Base-by-base conservation (phyloP, 2,329 filamentous ascomycete species). In the Phaeosphaeriaceae sp. region DNA sequence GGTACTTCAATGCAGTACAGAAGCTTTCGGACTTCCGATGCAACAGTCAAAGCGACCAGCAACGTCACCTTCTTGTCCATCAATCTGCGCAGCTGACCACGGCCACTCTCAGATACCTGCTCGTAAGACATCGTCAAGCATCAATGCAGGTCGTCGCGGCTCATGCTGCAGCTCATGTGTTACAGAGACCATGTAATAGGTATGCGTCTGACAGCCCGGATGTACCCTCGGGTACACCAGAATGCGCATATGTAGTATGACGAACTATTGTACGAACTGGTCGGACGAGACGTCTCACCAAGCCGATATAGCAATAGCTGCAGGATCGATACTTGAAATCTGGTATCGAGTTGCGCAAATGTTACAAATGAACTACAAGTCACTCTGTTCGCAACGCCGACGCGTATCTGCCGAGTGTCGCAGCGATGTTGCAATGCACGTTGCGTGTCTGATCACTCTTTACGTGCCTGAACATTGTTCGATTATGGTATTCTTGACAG, bases 121-220 rank as follows among this genome's bases (percentile, higher is more conserved):
- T 48, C 26, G 47, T 49, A 28, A 28, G 17, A 48, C 35, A 15
- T 15, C 15, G 15, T n/a, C 15, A 40, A 40, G 35, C 35, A 40
- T 40, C 35, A 40, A 17, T 40, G 35, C 35, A n/a, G n/a, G 35
- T n/a, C n/a, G 3, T 17, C 35, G 15, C 15, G 35, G 13, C 13
- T 15, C 35, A 40, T n/a, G 35, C 35, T n/a, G 35, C 35, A 17
- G 35, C 21, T 24, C 44, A 9, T 11, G 6, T 47, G 15, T 24
- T 47, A 47, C 52, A 42, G 28, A 21, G 10, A 54, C 56, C 35
- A 40, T 40, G 55, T 65, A n/a, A n/a, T n/a, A 51, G 59, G 55
- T 35, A 26, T 64, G 60, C 56, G 58, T 60, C 55, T 64, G 67
- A 66, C 64, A 69, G 53, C 43, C 46, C 59, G 65, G 56, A 21